A percentile compares a stretch with the other conserved stretches of the same genome.
Conservation (phyloP, 495 filamentous ascomycete species). For the Halenospora varia region DNA sequence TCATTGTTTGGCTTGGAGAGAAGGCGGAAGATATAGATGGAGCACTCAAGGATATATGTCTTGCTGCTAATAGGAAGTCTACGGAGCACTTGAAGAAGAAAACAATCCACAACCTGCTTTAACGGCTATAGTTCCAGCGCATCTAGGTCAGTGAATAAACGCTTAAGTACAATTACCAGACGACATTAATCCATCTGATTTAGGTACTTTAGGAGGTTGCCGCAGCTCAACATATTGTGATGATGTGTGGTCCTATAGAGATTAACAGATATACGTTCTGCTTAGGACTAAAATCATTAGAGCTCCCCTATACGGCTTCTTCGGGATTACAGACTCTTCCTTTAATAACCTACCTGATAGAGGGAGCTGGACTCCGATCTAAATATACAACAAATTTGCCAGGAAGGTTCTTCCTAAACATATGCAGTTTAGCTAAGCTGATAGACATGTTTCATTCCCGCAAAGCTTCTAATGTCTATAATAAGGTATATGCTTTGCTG, state of each 20-base stretch:
- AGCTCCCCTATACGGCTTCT: slow-evolving; percentile 1
- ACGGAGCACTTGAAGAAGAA: slow-evolving; percentile 4
- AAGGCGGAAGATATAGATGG: slow-evolving; percentile 22
- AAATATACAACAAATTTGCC: slow-evolving; percentile 12
- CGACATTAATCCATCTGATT: slow-evolving; percentile 8
- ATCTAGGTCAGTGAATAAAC: slow-evolving; percentile 28
- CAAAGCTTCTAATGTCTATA: slow-evolving; percentile 25
- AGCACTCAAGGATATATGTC: slow-evolving; percentile 20
- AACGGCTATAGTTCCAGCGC: slow-evolving; percentile 28
- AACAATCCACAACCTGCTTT: slow-evolving; percentile 19
- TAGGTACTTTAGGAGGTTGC: slow-evolving; percentile 34
- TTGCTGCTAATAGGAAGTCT: slow-evolving; percentile 8
- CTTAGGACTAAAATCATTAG: slow-evolving; percentile 13
- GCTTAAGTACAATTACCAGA: neutral
- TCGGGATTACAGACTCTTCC: slow-evolving; percentile 12
- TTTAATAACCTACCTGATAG: slow-evolving; percentile 28
- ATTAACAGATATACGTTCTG: slow-evolving; percentile 25
- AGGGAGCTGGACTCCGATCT: slow-evolving; percentile 24
- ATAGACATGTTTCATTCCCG: slow-evolving; percentile 31
- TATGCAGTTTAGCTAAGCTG: slow-evolving; percentile 26
- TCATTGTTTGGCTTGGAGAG: slow-evolving; percentile 31
- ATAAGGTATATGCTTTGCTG: slow-evolving; percentile 35
- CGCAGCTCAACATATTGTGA: slow-evolving; percentile 23
- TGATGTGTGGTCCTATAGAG: slow-evolving; percentile 27
- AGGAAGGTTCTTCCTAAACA: slow-evolving; percentile 20